Evolutionary conservation across 2,329 filamentous ascomycete species (phyloP).

Genomic region (Dactylellina sp.): DNA sequence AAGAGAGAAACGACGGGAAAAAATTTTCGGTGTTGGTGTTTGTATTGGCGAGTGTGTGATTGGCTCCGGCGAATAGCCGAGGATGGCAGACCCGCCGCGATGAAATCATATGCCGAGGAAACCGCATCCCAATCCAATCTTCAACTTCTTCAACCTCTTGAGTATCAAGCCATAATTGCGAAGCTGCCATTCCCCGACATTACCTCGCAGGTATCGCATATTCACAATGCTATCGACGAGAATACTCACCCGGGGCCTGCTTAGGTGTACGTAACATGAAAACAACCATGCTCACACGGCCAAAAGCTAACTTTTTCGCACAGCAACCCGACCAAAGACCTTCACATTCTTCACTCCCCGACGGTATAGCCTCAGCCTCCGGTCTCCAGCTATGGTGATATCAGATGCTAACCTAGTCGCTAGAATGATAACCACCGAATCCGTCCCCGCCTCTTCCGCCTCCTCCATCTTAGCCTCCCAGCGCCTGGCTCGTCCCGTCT

Average conservation of each 20-base stretch:
- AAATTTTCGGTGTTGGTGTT: constrained; percentile 32
- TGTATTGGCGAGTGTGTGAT: constrained; percentile 37
- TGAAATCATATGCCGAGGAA: constrained; percentile 55
- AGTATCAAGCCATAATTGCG: too few species aligned
- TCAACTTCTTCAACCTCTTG: constrained; percentile 15
- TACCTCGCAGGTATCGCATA: neutral
- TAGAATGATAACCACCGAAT: constrained; percentile 70
- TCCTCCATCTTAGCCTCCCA: constrained; percentile 80
- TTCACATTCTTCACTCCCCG: constrained; percentile 45
- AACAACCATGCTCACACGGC: too few species aligned
- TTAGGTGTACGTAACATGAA: constrained; percentile 49
- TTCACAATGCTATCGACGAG: constrained; percentile 50
- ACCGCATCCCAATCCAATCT: constrained; percentile 9
- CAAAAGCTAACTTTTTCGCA: constrained; percentile 19
- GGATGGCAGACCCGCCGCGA: constrained; percentile 22
- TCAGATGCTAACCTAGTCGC: neutral
- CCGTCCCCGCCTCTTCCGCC: constrained; percentile 69
- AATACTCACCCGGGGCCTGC: constrained; percentile 39
- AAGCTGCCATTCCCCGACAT: constrained; percentile 1
- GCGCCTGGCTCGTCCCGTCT: constrained; percentile 82
- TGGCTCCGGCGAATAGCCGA: constrained; percentile 55
- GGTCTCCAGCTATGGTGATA: too few species aligned
- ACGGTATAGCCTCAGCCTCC: constrained; percentile 51
- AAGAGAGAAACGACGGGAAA: constrained; percentile 11
- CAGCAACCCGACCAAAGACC: constrained; percentile 40